Base-by-base conservation (phyloP, 1,139 yeast genomes). In the Arxiozyma slooffiae region DNA sequence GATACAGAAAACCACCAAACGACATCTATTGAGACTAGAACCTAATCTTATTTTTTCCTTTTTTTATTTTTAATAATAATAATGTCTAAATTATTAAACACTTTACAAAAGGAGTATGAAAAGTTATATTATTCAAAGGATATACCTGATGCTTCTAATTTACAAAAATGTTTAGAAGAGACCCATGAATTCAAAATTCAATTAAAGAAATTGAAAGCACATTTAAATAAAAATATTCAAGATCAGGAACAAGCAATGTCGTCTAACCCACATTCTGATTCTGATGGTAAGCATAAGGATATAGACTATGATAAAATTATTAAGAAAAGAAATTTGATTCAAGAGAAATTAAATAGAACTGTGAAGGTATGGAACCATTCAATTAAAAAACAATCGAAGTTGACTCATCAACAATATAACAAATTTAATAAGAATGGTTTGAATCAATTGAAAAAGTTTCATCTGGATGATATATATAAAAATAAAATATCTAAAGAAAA, bases 391-490 rank as follows among this genome's bases (percentile, higher is more conserved):
- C 58, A 61, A 38, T 42, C 63, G n/a, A 69, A 65, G 52, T 44
- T 52, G 8, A 55, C 63, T 5, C 56, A 61, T 23, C 55, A 60
- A 4, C 60, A 57, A 7, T 62, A 74, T 43, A 63, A 59, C 44
- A 66, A 60, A 50, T 71, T 71, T 49, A 63, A 68, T 23, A 64
- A 67, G 43, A 60, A 61, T 34, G 55, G 67, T 0, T 48, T 68
- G 7, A 69, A 67, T 21, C 70, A 67, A 51, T 46, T 71, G 16
- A 69, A 67, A 50, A 68, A 66, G 2, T 68, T 67, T 44, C 62
- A 66, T n/a, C 47, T 69, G 11, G 70, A 68, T 43, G 64, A 67
- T 20, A 67, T 73, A 16, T 74, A 73, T 52, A 62, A 66, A 23
- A 68, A 74, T 53, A 66, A 66, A 34, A 60, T 75, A 14, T 59